Evolutionary conservation across 202 grass and related monocot genomes (phyloP).

Genomic region (Cymbopogon flexuosus): DNA sequence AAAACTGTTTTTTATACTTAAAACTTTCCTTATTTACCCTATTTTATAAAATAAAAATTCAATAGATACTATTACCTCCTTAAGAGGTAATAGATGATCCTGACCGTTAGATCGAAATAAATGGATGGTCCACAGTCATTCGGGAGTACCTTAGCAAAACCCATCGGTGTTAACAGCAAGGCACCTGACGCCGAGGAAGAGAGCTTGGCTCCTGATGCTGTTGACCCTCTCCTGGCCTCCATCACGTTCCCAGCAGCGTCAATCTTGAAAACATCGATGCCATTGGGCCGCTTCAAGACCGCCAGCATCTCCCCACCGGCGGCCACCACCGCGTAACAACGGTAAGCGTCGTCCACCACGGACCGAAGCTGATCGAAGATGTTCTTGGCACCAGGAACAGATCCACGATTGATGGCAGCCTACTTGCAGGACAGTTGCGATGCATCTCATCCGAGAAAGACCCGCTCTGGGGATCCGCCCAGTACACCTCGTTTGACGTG

Average conservation of each 20-base stretch:
- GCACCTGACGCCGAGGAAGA: background rate
- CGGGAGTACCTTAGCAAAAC: no score
- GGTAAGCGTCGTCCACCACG: no score
- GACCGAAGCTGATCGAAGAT: background rate
- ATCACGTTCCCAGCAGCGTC: background rate
- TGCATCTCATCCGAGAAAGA: background rate
- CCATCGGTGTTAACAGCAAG: background rate
- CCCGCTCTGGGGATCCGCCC: background rate
- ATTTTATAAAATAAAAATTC: no score
- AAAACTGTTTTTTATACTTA: no score
- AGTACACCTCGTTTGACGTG: background rate
- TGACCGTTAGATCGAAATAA: no score
- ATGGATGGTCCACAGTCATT: no score
- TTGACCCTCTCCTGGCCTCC: background rate
- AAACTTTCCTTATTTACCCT: no score
- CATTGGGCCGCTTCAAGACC: no score
- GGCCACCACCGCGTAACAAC: background rate
- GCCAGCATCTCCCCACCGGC: background rate
- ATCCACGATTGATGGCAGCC: background rate
- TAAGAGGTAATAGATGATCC: no score
- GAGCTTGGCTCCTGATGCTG: background rate
- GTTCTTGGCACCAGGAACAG: background rate
- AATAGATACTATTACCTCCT: no score
- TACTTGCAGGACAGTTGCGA: rapidly evolving
- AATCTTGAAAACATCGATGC: background rate